Percentiles rank a stretch among this genome's conserved stretches.
phyloP scores from a whole-genome alignment of 1,284 basidiomycete genomes.

The Apiotrichum gracile region DNA sequence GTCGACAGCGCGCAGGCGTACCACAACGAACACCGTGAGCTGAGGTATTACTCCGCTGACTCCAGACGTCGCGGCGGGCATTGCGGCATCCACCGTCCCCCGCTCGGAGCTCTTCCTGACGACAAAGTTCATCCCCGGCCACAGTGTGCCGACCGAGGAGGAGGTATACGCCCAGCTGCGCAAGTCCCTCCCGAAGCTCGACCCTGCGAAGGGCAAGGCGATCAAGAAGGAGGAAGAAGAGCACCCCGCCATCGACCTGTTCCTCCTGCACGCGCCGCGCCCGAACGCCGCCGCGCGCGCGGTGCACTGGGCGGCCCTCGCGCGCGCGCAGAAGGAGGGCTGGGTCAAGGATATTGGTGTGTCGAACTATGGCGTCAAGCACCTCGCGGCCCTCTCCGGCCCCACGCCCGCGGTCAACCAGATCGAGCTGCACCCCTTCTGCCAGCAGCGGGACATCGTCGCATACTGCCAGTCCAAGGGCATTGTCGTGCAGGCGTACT shows the following conservation, averaged over 20 bases:
- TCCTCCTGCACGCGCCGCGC: constrained; percentile 58
- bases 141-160: constrained; percentile 43
- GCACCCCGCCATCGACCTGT: constrained; percentile 61
- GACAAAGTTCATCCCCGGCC: constrained; percentile 59
- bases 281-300: constrained; percentile 28
- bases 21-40: constrained; percentile 72
- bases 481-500: constrained; percentile 73
- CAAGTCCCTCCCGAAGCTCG: constrained; percentile 21
- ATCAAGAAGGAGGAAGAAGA: constrained; percentile 23
- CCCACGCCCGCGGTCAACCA: constrained; percentile 75
- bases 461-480: constrained; percentile 63
- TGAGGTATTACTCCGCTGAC: neutral
- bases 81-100: constrained; percentile 15
- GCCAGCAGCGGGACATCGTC: constrained; percentile 73
- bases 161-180: constrained; percentile 45
- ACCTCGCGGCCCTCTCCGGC: constrained; percentile 66
- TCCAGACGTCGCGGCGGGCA: constrained; percentile 29
- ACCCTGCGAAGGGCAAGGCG: neutral
- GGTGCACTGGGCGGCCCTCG: constrained; percentile 34
- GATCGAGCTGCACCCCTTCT: constrained; percentile 65
- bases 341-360: constrained; percentile 68
- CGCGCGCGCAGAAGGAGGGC: constrained; percentile 53
- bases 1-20: constrained; percentile 59
- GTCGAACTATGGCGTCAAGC: constrained; percentile 69
- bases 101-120: constrained; percentile 49